A percentile compares a stretch with the other conserved stretches of the same genome.
phyloP scores from a whole-genome alignment of 2,329 filamentous ascomycete species.

The Xylariaceae sp. region DNA sequence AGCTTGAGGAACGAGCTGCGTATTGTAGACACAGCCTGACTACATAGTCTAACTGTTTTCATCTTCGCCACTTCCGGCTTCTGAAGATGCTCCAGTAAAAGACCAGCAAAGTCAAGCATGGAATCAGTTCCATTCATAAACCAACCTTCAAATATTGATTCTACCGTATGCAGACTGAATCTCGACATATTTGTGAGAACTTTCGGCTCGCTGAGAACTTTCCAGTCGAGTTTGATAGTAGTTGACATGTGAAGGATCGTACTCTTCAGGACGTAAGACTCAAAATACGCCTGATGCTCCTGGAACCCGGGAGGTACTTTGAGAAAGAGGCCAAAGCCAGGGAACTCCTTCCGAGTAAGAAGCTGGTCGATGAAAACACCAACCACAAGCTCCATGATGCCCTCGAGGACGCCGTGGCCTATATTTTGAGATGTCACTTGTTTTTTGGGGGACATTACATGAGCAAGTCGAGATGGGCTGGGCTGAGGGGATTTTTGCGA shows the following conservation, averaged over 20 bases:
- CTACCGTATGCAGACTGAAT: constrained; percentile 75
- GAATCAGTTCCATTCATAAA: constrained; percentile 84
- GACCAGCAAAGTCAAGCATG: constrained; percentile 80
- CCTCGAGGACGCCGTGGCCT: constrained; percentile 69
- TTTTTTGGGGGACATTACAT: constrained; percentile 56
- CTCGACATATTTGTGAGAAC: constrained; percentile 83
- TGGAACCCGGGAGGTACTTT: constrained; percentile 90
- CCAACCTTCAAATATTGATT: constrained; percentile 94
- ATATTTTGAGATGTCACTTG: constrained; percentile 47
- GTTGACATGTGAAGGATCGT: constrained; percentile 68
- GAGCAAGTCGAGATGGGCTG: constrained; percentile 59
- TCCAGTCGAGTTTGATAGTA: constrained; percentile 66
- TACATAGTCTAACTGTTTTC: constrained; percentile 90
- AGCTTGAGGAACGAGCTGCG: constrained; percentile 74
- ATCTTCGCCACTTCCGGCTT: constrained; percentile 73
- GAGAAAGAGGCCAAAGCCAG: constrained; percentile 77
- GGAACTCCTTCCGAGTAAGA: constrained; percentile 82
- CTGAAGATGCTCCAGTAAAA: constrained; percentile 83
- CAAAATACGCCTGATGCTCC: constrained; percentile 93
- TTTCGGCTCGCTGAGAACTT: constrained; percentile 72
- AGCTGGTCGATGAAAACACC: constrained; percentile 83
- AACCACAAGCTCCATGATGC: constrained; percentile 71
- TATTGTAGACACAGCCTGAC: constrained; percentile 72
- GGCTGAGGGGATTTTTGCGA: constrained; percentile 59
- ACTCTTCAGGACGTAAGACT: constrained; percentile 79